These are phyloP conservation scores for Pythium monospermum DNA, from an alignment of 352 stramenopile genomes.

Conservation along the genomic window DNA sequence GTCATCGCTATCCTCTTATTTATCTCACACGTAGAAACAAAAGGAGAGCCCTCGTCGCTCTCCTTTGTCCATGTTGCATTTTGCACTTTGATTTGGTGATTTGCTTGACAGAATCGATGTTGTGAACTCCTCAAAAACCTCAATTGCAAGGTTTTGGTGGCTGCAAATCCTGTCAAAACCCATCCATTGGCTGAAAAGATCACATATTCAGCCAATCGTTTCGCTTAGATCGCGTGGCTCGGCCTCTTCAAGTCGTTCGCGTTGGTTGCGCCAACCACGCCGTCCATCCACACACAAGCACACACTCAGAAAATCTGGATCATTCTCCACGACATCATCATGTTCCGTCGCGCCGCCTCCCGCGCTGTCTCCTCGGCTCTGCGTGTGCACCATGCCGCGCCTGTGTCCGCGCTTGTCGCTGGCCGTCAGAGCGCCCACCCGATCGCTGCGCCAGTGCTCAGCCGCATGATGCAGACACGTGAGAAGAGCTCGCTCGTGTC, in stretches of 20 bases:
- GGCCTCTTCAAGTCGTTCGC: slow-evolving; percentile 12
- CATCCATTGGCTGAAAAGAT: slow-evolving; percentile 11
- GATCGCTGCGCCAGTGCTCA: slow-evolving; percentile 9
- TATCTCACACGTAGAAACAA: not conserved
- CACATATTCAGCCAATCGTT: slow-evolving; percentile 12
- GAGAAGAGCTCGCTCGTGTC: slow-evolving; percentile 47
- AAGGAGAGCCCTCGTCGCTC: too few relatives aligned
- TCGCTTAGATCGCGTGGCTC: slow-evolving; percentile 9
- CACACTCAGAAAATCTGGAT: slow-evolving; percentile 8
- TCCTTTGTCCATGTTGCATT: too few relatives aligned
- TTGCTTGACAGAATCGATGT: too few relatives aligned
- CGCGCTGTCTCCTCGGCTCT: slow-evolving; percentile 11
- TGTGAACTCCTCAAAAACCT: not conserved
- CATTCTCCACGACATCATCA: not conserved
- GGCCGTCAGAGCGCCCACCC: slow-evolving; percentile 5
- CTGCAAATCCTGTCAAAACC: slow-evolving; percentile 1
- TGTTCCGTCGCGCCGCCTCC: slow-evolving; percentile 21
- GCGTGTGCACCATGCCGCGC: slow-evolving; percentile 22
- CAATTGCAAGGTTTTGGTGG: slow-evolving; percentile 11
- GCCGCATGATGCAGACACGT: slow-evolving; percentile 37
- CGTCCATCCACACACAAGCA: not conserved
- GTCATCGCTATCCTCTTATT: slow-evolving; percentile 8
- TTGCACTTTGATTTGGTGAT: too few relatives aligned
- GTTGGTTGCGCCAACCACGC: not conserved
- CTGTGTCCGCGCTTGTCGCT: slow-evolving; percentile 12